Evolutionary conservation across 495 filamentous ascomycete genomes (phyloP).

Genomic region (Penicillium parvum): DNA sequence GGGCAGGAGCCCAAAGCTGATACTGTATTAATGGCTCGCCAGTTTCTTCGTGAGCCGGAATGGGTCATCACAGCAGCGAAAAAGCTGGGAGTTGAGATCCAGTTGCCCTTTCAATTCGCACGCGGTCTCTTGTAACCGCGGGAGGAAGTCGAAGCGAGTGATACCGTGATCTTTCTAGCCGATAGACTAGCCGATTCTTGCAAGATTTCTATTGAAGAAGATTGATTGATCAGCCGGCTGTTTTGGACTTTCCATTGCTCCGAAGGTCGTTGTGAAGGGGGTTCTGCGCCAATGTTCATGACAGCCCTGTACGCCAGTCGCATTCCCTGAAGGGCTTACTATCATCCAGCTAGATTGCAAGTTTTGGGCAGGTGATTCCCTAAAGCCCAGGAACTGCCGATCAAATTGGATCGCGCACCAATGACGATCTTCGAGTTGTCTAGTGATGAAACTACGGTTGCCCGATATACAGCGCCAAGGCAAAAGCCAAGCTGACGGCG

Average conservation of each 20-base stretch:
- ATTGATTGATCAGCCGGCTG: too few species aligned
- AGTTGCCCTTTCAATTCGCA: constrained; percentile 51
- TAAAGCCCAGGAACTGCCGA: neutral
- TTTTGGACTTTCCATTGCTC: too few species aligned
- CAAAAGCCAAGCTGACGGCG: constrained; percentile 10
- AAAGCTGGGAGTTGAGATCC: constrained; percentile 53
- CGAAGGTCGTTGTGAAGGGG: too few species aligned
- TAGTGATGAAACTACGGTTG: neutral
- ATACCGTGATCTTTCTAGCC: too few species aligned
- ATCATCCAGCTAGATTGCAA: neutral
- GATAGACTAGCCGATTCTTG: too few species aligned
- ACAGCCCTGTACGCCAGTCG: neutral
- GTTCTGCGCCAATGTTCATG: neutral
- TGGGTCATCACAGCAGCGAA: constrained; percentile 59
- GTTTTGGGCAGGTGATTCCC: neutral
- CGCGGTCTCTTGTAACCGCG: constrained; percentile 10
- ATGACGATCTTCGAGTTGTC: neutral
- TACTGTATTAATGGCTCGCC: constrained; percentile 57
- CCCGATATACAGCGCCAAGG: constrained; percentile 17
- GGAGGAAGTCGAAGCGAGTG: too few species aligned
- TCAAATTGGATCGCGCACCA: neutral
- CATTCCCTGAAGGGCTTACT: too few species aligned
- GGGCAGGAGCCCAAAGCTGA: constrained; percentile 51
- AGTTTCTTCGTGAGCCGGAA: constrained; percentile 64
- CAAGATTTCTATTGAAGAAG: too few species aligned